phyloP scores from a whole-genome alignment of 768 basidiomycete genomes.

The Suillus placidus region DNA sequence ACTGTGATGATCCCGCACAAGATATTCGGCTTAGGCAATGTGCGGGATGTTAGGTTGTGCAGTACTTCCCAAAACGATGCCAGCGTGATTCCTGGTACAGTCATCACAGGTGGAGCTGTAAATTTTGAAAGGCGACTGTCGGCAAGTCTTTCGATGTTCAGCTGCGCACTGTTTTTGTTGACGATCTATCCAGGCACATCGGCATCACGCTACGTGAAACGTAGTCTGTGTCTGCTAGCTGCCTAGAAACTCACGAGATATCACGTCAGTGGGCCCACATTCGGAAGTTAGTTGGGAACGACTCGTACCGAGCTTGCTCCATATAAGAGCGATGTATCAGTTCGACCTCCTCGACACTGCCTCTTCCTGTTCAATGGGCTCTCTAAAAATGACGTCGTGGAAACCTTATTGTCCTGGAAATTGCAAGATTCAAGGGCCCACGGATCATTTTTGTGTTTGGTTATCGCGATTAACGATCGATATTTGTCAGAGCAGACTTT shows the following conservation, averaged over 20 bases:
- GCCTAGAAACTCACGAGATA: not conserved
- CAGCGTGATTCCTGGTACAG: not conserved
- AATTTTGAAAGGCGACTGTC: not conserved
- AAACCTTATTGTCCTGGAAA: not conserved
- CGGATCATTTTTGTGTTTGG: not conserved
- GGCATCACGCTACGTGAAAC: not conserved
- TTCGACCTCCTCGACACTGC: not conserved
- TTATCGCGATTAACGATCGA: not conserved
- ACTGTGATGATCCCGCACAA: not conserved
- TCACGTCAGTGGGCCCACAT: not conserved
- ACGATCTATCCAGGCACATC: not conserved
- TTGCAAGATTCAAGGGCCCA: not conserved
- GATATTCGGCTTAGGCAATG: not conserved
- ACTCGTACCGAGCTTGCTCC: not conserved
- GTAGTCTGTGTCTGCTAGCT: not conserved
- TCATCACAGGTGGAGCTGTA: not conserved
- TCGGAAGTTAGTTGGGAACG: not conserved
- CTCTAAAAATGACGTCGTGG: not conserved
- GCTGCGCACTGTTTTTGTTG: too few relatives aligned
- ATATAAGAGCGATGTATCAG: not conserved
- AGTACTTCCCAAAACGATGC: not conserved
- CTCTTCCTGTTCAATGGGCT: not conserved
- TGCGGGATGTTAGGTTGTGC: not conserved
- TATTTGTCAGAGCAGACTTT: too few relatives aligned
- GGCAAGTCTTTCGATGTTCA: not conserved